Base-by-base conservation (phyloP, 805 yeast species). In the Lipomyces yamadae region DNA sequence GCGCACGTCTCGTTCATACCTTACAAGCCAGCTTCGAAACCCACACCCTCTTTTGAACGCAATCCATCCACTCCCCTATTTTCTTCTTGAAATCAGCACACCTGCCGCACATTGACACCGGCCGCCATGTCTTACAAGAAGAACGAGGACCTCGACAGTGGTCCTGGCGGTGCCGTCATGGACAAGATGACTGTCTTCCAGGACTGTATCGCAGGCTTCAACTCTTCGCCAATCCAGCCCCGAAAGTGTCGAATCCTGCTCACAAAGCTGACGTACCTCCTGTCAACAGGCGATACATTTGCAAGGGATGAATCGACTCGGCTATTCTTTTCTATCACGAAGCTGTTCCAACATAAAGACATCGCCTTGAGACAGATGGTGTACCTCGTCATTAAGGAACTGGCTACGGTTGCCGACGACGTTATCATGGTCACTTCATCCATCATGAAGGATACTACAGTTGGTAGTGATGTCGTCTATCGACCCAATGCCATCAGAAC, bases 141-240 rank as follows among this genome's bases (percentile, higher is more conserved):
- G 81, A 86, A 84, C 79, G 97, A 92, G 76, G 92, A 90, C 76
- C 76, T 85, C 64, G 91, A 84, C 72, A 82, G 89, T 60, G 87
- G 88, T 65, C 70, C 70, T 50, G 70, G 71, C 45, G 68, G 71
- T 18, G 81, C 83, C 42, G 78, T 85, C 73, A 96, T 97, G 64
- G 98, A 95, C 80, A 93, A 93, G 80, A 95, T 95, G 98, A 89
- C 97, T 10, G 93, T 95, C 70, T 94, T 90, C 78, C 99, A 95
- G 80, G 97, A 93, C 77, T 93, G 98, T 82, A 82, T 91, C 75
- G 90, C 90, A 72, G 93, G 91, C 68, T 95, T 95, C 84, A 94
- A 93, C 81, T 91, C 93, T 70, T 85, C 95, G 56, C 97, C 97
- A 10, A 89, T 93, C 67, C 88, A 90, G 74, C 90, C 98, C 34